These are phyloP conservation scores for Cutaneotrichosporon sp. DNA, from an alignment of 1,284 basidiomycete genomes.

Conservation along the genomic window DNA sequence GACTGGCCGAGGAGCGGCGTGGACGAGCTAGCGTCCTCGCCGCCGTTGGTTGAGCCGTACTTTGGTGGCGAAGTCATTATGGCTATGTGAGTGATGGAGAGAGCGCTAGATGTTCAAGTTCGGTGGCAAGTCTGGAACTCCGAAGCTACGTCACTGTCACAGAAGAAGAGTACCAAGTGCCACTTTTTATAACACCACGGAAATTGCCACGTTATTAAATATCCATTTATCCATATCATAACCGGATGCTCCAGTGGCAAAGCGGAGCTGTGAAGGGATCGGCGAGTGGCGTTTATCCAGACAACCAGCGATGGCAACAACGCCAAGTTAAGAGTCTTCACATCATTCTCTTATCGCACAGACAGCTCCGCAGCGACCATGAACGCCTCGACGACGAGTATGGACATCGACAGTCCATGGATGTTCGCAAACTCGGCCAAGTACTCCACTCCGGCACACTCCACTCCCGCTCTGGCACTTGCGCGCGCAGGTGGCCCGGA, in stretches of 20 bases:
- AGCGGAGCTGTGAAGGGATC: background rate
- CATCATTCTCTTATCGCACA: background rate
- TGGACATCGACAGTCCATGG: slow-evolving; percentile 16
- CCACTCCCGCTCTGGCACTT: slow-evolving; percentile 40
- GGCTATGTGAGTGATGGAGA: background rate
- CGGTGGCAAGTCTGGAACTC: slow-evolving; percentile 5
- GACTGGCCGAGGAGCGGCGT: slow-evolving; percentile 36
- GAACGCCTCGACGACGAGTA: slow-evolving; percentile 10
- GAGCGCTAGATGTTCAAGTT: background rate
- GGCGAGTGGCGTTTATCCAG: background rate
- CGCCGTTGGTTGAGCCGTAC: slow-evolving; percentile 35
- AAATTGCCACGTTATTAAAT: slow-evolving; percentile 3
- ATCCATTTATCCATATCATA: background rate
- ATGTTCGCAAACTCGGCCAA: slow-evolving; percentile 29
- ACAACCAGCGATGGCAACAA: background rate
- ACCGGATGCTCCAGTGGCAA: background rate
- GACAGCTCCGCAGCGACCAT: slow-evolving; percentile 5
- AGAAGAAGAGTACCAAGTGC: background rate
- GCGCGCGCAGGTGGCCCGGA: slow-evolving; percentile 47
- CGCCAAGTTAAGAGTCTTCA: background rate
- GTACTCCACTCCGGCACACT: slow-evolving; percentile 22
- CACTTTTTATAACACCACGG: background rate
- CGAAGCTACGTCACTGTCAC: background rate
- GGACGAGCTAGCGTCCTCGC: slow-evolving; percentile 24
- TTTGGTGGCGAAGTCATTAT: slow-evolving; percentile 39